phyloP scores from a whole-genome alignment of 2,329 filamentous ascomycete species.

The Paecilomyces fulvus region DNA sequence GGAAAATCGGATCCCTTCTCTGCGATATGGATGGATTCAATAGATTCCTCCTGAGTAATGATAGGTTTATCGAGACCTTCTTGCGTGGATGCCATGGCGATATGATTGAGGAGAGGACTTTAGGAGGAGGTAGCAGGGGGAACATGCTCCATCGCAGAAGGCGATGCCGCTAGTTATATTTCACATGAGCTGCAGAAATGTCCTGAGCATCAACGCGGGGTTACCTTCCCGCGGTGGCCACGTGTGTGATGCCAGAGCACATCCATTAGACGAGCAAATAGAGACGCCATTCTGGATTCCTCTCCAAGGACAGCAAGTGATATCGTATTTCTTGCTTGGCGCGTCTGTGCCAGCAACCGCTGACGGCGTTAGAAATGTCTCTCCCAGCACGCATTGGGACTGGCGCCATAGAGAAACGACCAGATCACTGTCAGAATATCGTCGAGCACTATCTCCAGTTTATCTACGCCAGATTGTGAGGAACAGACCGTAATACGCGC shows the following conservation, averaged over 20 bases:
- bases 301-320: neutral
- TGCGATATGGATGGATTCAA: neutral
- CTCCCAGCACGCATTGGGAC: neutral
- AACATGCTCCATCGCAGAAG: neutral
- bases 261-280: neutral
- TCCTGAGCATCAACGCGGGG: neutral
- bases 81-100: neutral
- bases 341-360: neutral
- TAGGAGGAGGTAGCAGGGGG: neutral
- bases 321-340: neutral
- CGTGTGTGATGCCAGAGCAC: neutral
- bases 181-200: neutral
- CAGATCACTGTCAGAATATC: slow-evolving; percentile 24
- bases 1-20: neutral
- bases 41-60: neutral
- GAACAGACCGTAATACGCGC: neutral
- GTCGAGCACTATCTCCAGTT: slow-evolving; percentile 18
- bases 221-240: neutral
- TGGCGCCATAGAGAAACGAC: neutral
- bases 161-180: neutral
- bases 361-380: neutral
- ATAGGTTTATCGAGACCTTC: neutral
- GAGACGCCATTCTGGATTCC: neutral
- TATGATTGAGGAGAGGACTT: neutral
- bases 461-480: neutral